Base-by-base conservation (phyloP, 805 yeast species). In the Candida vaughaniae region DNA sequence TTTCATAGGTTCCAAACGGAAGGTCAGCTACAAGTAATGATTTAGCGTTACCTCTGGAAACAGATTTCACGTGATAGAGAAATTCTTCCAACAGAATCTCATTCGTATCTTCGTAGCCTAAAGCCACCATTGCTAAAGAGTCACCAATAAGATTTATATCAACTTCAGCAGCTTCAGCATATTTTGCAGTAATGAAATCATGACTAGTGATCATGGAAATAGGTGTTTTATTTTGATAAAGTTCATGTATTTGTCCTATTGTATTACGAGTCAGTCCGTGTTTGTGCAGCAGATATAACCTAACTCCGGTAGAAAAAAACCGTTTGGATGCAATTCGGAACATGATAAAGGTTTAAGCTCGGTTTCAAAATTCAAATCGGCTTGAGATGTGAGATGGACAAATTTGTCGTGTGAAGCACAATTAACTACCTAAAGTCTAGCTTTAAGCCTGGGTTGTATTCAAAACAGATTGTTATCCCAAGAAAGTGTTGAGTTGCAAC, bases 41-140 rank as follows among this genome's bases (percentile, higher is more conserved):
- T 12, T 73, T 51, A 2, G 71, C 57, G 22, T 78, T 74, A 0
- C 93, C 95, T 20, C 97, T 66, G 10, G 78, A 58, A 1, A 89
- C 95, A 0, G 97, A 83, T 36, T 73, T 69, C 26, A 84, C 80
- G 48, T 86, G 87, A 54, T 79, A 84, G 20, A 83, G 57, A 64
- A 88, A 86, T 56, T 93, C 91, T 8, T 87, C 90, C 35, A 88
- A 75, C 2, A 81, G 72, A 18, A 93, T 62, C 50, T 85, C 85
- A 42, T 82, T 79, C 0, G 98, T 83, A 28, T 84, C 80, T 2
- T 69, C 70, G 53, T 83, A 82, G 0, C 99, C 99, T 45, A 87
- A 69, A 0, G 95, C 74, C 1, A 86, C 90, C 96, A 89, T 91
- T 0, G 96, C 88, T 17, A 93, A 63, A 0, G 97, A 90, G 58